Percentiles rank a stretch among this genome's conserved stretches.
phyloP scores from a whole-genome alignment of 1,139 yeast genomes.

The Geotrichum klebahnii region DNA sequence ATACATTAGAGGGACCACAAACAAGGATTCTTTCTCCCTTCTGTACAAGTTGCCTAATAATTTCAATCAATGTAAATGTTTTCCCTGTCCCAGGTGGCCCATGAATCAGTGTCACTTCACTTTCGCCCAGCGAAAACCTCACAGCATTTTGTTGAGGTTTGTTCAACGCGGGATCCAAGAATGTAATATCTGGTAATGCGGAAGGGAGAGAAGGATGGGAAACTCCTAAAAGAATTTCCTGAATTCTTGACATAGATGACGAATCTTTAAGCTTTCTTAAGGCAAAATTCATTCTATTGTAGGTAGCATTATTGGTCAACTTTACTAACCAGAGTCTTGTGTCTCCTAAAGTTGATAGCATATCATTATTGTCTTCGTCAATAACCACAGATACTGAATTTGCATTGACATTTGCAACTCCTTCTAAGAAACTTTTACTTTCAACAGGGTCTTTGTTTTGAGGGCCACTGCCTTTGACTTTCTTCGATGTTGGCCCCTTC shows the following conservation, averaged over 20 bases:
- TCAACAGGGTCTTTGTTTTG: constrained; percentile 4
- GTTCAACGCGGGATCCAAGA: constrained; percentile 55
- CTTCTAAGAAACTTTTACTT: constrained; percentile 44
- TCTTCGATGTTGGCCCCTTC: constrained; percentile 18
- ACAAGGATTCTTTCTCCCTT: constrained; percentile 68
- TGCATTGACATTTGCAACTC: constrained; percentile 55
- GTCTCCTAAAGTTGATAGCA: constrained; percentile 29
- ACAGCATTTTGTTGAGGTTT: constrained; percentile 70
- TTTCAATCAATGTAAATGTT: constrained; percentile 82
- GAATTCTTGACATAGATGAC: constrained; percentile 31
- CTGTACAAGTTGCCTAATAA: constrained; percentile 66
- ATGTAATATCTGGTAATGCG: constrained; percentile 33
- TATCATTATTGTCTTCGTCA: constrained; percentile 49
- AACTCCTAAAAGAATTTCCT: constrained; percentile 32
- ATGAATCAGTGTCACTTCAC: constrained; percentile 57
- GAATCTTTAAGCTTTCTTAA: constrained; percentile 62
- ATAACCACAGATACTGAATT: constrained; percentile 55
- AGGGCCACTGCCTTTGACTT: constrained; percentile 28
- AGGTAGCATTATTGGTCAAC: constrained; percentile 41
- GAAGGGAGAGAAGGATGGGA: constrained; percentile 24
- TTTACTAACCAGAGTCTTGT: constrained; percentile 42
- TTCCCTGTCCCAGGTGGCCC: constrained; percentile 83
- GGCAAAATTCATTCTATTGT: constrained; percentile 76
- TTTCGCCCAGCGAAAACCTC: constrained; percentile 44
- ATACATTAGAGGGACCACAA: constrained; percentile 94